phyloP scores from a whole-genome alignment of 176 grass and related monocot genomes.

The Paspalum vaginatum region DNA sequence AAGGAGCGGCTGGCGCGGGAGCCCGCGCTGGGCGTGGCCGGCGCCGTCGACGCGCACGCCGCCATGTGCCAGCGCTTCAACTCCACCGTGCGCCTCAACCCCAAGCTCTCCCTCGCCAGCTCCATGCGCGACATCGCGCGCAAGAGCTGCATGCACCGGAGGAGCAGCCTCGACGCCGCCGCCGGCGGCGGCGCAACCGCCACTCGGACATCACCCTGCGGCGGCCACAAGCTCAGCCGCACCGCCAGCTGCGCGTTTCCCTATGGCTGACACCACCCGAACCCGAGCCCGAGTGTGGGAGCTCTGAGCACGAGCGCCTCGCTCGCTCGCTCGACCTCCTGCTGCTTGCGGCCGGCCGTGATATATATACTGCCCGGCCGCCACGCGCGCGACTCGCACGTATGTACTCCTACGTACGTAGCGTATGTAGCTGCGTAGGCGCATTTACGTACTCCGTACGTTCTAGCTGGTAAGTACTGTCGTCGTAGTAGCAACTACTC shows the following conservation, averaged over 20 bases:
- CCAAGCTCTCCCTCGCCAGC: constrained; percentile 77
- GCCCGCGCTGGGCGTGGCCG: constrained; percentile 39
- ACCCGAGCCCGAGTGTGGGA: no score
- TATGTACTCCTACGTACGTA: no score
- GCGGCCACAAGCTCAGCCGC: constrained; percentile 31
- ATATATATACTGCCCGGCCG: not conserved
- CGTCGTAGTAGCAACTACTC: not conserved
- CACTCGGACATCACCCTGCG: constrained; percentile 7
- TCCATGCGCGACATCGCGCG: constrained; percentile 90
- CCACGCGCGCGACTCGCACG: not conserved
- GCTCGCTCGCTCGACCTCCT: not conserved
- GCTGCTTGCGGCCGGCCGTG: no score
- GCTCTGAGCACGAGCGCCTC: not conserved
- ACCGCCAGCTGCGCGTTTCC: constrained; percentile 32
- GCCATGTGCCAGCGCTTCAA: constrained; percentile 73
- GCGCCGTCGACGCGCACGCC: constrained; percentile 64
- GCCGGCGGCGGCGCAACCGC: not conserved
- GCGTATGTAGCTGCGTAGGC: no score
- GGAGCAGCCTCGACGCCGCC: constrained; percentile 21
- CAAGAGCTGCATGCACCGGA: constrained; percentile 62
- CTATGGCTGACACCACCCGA: constrained; percentile 46
- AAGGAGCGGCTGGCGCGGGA: constrained; percentile 69
- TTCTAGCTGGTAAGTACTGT: not conserved
- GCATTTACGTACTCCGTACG: no score
- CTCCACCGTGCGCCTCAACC: constrained; percentile 75